Percentiles rank a stretch among this genome's conserved stretches.
Conservation (phyloP, 2,329 filamentous ascomycete species). For the Colletotrichum liaoningense region DNA sequence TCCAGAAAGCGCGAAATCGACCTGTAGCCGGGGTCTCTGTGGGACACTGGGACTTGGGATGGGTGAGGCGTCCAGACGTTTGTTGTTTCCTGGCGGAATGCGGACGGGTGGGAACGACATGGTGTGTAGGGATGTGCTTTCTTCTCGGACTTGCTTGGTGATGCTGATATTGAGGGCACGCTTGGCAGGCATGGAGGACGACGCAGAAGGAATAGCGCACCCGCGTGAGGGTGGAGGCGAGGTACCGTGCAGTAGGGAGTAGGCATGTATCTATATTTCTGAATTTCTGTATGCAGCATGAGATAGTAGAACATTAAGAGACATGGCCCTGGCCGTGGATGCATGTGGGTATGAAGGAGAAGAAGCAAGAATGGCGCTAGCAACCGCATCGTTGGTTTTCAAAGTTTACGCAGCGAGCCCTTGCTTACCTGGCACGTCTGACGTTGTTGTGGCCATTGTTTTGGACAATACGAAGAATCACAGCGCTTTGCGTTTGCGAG, state of each 20-base stretch:
- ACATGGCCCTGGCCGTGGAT: conserved; percentile 22
- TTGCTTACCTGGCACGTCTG: neutral
- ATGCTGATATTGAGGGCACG: conserved; percentile 12
- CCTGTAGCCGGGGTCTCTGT: neutral
- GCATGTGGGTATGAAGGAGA: neutral
- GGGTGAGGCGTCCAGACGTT: conserved; percentile 9
- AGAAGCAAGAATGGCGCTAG: conserved; percentile 6
- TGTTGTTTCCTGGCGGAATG: conserved; percentile 8
- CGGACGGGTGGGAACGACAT: conserved; percentile 2
- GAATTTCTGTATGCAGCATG: neutral
- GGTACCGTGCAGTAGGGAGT: neutral
- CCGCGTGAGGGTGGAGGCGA: conserved; percentile 3
- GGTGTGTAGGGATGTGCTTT: conserved; percentile 11
- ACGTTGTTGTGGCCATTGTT: neutral
- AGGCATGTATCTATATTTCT: neutral
- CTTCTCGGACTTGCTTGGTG: conserved; percentile 12
- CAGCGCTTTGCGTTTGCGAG: neutral
- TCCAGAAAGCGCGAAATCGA: conserved; percentile 1
- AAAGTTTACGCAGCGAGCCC: neutral
- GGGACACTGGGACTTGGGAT: conserved; percentile 5
- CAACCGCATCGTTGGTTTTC: neutral
- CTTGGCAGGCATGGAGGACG: conserved; percentile 23
- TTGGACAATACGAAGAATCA: neutral
- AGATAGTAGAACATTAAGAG: conserved; percentile 5
- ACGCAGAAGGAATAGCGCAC: conserved; percentile 26